These are phyloP conservation scores for Acanthamoeba rhysodes DNA, from an alignment of 208 protist genomes.

Conservation along the genomic window DNA sequence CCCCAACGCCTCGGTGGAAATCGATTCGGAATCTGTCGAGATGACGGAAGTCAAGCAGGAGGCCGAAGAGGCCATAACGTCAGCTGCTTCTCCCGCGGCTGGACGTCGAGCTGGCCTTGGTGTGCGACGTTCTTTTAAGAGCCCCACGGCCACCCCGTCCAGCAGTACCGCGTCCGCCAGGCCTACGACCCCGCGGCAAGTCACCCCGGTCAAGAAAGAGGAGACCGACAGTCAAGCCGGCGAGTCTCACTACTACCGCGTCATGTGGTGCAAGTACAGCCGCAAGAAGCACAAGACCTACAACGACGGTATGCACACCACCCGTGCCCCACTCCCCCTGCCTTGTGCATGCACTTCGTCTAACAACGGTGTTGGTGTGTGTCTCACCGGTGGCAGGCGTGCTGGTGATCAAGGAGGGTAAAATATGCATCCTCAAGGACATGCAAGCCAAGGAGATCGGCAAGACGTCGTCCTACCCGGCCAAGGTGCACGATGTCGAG, in stretches of 20 bases:
- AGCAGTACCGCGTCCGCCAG: background rate
- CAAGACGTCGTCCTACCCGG: constrained; percentile 54
- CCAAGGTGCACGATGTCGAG: background rate
- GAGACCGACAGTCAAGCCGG: background rate
- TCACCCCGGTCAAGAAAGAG: background rate
- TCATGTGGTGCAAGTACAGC: constrained; percentile 76
- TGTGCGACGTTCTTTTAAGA: constrained; percentile 16
- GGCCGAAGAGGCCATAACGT: background rate
- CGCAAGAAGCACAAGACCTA: constrained; percentile 77
- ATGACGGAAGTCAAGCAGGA: background rate
- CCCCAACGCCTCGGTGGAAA: background rate
- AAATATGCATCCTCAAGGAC: constrained; percentile 71
- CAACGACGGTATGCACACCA: constrained; percentile 22
- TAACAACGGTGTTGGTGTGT: background rate
- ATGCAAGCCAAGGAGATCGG: constrained; percentile 77
- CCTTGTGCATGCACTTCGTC: background rate
- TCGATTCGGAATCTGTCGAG: background rate
- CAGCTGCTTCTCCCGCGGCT: background rate
- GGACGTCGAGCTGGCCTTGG: background rate
- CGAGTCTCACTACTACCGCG: constrained; percentile 32
- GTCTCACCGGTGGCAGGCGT: constrained; percentile 10
- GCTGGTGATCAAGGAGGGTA: constrained; percentile 62
- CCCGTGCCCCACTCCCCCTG: background rate
- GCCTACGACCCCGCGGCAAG: background rate
- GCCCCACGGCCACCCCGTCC: background rate